phyloP scores from a whole-genome alignment of 1,284 basidiomycete species.

The Leccinum insigne region DNA sequence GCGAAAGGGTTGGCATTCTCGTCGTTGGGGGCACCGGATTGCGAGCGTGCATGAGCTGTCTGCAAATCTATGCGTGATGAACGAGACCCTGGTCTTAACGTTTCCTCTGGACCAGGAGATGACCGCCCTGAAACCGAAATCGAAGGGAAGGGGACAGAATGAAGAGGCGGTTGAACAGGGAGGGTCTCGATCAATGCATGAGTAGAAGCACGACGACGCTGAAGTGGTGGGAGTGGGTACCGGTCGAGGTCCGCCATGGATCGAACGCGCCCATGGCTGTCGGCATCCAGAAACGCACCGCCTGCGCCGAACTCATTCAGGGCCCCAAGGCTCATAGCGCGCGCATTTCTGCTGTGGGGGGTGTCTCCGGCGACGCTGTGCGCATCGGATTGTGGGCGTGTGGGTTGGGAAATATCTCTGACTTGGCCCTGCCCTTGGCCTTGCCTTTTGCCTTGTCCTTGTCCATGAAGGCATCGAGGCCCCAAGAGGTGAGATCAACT shows the following conservation, averaged over 20 bases:
- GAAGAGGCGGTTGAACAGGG: constrained; percentile 42
- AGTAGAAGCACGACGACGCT: constrained; percentile 47
- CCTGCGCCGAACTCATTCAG: constrained; percentile 53
- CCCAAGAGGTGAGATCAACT: constrained; percentile 83
- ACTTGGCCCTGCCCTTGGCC: constrained; percentile 34
- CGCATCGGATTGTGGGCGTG: constrained; percentile 36
- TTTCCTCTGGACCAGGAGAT: constrained; percentile 41
- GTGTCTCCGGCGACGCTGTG: constrained; percentile 34
- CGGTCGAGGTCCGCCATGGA: constrained; percentile 56
- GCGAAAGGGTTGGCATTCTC: constrained; percentile 26
- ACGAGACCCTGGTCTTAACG: constrained; percentile 30
- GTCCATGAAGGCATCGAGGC: constrained; percentile 71
- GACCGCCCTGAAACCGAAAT: constrained; percentile 49
- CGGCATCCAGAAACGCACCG: constrained; percentile 44
- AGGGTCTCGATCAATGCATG: constrained; percentile 50
- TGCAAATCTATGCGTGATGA: constrained; percentile 35
- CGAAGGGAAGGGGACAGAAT: constrained; percentile 65
- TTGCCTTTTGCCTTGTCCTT: constrained; percentile 45
- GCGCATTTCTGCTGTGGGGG: constrained; percentile 38
- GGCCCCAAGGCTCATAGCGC: constrained; percentile 66
- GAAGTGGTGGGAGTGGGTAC: constrained; percentile 38
- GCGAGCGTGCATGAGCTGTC: constrained; percentile 39
- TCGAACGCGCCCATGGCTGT: constrained; percentile 31
- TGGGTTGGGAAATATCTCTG: constrained; percentile 50
- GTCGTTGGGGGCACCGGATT: constrained; percentile 39